Evolutionary conservation across 148 eudicot species (phyloP).

Genomic region (Nyssa sinensis): DNA sequence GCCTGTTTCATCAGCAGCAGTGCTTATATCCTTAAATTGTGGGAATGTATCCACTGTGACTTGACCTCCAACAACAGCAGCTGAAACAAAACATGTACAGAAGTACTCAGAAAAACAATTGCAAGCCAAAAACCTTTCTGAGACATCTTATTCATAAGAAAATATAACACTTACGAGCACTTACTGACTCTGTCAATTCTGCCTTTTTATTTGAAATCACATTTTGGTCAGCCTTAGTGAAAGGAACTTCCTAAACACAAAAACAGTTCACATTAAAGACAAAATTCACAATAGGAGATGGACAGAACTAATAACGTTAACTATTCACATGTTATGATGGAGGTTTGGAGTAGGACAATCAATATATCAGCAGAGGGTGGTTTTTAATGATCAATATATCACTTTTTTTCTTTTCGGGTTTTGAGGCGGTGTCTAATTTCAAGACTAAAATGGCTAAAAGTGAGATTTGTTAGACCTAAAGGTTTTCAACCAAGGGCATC

Average conservation of each 20-base stretch:
- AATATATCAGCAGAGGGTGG: too few relatives aligned
- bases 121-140: neutral
- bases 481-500: too few relatives aligned
- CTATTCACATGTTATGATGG: too few relatives aligned
- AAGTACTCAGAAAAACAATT: neutral
- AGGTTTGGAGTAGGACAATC: too few relatives aligned
- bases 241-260: conserved; percentile 3
- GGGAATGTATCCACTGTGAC: conserved; percentile 4
- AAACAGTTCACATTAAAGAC: neutral
- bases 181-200: neutral
- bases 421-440: too few relatives aligned
- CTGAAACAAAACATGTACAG: conserved; percentile 17
- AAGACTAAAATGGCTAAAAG: too few relatives aligned
- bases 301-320: too few relatives aligned
- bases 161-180: neutral
- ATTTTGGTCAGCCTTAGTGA: conserved; percentile 6
- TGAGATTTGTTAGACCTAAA: too few relatives aligned
- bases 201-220: neutral
- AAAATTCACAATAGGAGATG: neutral
- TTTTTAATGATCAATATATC: too few relatives aligned
- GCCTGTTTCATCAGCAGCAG: conserved; percentile 34
- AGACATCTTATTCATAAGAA: neutral
- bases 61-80: conserved; percentile 13
- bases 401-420: too few relatives aligned
- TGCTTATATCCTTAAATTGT: conserved; percentile 24